Base-by-base conservation (phyloP, 106 monocot genomes). In the Allium sativum region DNA sequence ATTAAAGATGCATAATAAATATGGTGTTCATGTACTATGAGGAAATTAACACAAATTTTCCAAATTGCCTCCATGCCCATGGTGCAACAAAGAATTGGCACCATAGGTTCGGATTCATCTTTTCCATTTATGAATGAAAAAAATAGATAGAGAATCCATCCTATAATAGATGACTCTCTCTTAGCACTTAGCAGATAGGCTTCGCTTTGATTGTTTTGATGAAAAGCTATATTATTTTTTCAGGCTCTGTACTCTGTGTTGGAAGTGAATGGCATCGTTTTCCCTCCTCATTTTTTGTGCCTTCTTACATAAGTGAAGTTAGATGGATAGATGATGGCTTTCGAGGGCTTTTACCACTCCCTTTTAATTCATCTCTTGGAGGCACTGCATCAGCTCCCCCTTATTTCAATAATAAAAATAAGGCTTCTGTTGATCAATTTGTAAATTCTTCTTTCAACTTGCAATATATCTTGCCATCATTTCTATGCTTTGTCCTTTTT, bases 231-330 rank as follows among this genome's bases (percentile, higher is more conserved):
- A 65, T 0, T 48, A 31, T 40, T 65, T 52, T 76, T 18, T 66
- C n/a, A 99, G 98, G 79, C 7, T 79, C 92, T 61, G 67, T 77
- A 20, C 73, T 99, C 18, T 99, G 98, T 75, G 84, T 99, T 50
- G 98, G 98, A 74, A 92, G 98, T 66, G 98, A 99, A 56, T 92
- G 92, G 98, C 98, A 99, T 65, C 92, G 98, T 1, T 99, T 76
- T 54, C 98, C 92, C 14, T 99, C 98, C 1, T 92, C 98, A 5
- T 99, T 99, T 62, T 92, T 99, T 66, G 64, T 98, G 48, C 98
- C 92, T 7, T 74, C 84, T 9, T 88, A 77, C 64, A 53, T 99
- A 21, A 62, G 73, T 13, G 82, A 92, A 77, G 92, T 99, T 40
- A 80, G 77, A 66, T 99, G 92, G 98, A 72, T 92, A 44, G 85